A percentile compares a stretch with the other conserved stretches of the same genome.
These are phyloP conservation scores for Aspergillus sp. DNA, from an alignment of 2,329 filamentous ascomycete species.

Conservation along the genomic window DNA sequence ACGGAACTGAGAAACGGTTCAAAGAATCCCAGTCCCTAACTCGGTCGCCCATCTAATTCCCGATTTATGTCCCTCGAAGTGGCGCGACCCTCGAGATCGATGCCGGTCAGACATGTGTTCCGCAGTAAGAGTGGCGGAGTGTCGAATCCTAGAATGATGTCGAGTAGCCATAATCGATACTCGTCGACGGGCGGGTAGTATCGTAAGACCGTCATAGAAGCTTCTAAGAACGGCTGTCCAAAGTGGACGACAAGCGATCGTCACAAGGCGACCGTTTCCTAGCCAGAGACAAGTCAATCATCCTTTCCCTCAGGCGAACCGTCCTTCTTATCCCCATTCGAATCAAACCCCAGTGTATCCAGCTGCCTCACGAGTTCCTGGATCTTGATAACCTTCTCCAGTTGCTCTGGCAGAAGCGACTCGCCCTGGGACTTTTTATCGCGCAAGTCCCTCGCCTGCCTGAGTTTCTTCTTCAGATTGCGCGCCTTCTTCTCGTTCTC, in stretches of 20 bases:
- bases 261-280: no score
- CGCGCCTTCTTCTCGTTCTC: constrained; percentile 90
- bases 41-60: no score
- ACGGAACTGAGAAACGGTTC: no score
- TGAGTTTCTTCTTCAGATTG: constrained; percentile 86
- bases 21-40: no score
- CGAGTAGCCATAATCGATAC: no score
- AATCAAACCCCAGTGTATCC: constrained; percentile 72
- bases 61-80: no score
- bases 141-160: no score
- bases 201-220: no score
- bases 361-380: constrained; percentile 85
- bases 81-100: no score
- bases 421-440: constrained; percentile 85
- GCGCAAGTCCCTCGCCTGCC: constrained; percentile 82
- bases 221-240: background rate
- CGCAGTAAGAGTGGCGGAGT: no score
- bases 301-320: constrained; percentile 8
- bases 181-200: no score
- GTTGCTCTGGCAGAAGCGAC: constrained; percentile 78
- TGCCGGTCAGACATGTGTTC: no score
- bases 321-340: constrained; percentile 58
- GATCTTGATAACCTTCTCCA: constrained; percentile 96
- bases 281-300: constrained; percentile 1
- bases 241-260: background rate